phyloP scores from a whole-genome alignment of 441 rosid genomes.

The Adansonia grandidieri region DNA sequence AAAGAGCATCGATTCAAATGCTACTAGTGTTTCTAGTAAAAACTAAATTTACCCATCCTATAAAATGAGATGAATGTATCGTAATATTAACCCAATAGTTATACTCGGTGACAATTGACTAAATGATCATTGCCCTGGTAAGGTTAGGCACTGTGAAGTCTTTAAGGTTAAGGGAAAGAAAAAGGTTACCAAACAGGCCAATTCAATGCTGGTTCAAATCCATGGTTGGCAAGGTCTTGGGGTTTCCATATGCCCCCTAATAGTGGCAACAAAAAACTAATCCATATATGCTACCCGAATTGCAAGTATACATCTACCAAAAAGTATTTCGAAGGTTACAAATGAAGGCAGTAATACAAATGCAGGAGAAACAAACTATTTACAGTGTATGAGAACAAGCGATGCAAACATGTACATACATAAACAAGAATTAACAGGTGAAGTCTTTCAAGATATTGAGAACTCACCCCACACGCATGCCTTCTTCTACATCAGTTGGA shows the following conservation, averaged over 20 bases:
- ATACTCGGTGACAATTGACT: not conserved
- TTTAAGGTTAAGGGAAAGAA: not conserved
- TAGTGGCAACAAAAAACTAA: not conserved
- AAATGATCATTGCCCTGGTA: conserved; percentile 2
- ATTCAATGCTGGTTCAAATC: not conserved
- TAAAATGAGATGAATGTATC: not conserved
- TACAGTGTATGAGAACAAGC: not conserved
- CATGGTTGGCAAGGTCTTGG: not conserved
- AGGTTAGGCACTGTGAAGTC: not conserved
- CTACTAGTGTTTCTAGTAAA: not conserved
- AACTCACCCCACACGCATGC: conserved; percentile 77
- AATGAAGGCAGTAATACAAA: not conserved
- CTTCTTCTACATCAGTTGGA: conserved; percentile 97
- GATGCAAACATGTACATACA: too few relatives aligned
- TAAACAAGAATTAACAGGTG: not conserved
- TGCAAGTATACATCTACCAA: conserved; percentile 5
- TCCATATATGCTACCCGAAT: not conserved
- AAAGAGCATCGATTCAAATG: not conserved
- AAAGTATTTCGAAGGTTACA: not conserved
- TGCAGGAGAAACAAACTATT: conserved; percentile 14
- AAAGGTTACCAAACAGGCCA: not conserved
- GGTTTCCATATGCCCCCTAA: not conserved
- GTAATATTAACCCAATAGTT: not conserved
- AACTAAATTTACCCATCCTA: not conserved
- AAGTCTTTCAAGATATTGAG: not conserved